phyloP scores from a whole-genome alignment of 208 protist species.

The Wallacemonas sp. region DNA sequence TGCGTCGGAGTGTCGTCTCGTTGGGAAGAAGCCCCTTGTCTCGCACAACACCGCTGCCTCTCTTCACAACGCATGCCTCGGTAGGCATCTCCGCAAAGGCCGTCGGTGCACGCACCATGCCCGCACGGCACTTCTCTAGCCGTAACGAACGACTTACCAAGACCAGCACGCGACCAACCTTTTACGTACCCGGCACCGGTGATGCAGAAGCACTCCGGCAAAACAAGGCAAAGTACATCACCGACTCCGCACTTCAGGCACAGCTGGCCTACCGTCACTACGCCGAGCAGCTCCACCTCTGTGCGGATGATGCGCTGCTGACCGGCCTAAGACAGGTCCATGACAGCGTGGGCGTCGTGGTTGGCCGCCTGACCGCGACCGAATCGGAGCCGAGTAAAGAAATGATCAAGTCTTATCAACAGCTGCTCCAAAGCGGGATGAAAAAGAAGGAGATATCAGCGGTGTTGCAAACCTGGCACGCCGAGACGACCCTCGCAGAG shows the following conservation, averaged over 20 bases:
- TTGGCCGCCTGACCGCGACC: slow-evolving; percentile 27
- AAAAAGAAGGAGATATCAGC: slow-evolving; percentile 5
- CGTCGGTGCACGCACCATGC: neutral
- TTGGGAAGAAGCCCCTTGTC: no score
- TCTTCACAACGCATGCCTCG: no score
- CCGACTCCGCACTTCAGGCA: slow-evolving; percentile 1
- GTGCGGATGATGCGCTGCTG: slow-evolving; percentile 58
- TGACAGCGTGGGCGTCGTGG: slow-evolving; percentile 53
- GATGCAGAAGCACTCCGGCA: neutral
- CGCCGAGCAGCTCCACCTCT: slow-evolving; percentile 15
- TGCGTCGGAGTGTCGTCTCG: no score
- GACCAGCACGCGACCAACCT: neutral
- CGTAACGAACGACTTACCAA: neutral
- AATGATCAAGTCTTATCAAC: slow-evolving; percentile 3
- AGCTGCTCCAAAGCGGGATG: slow-evolving; percentile 8
- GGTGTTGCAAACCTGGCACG: slow-evolving; percentile 10
- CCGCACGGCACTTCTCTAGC: neutral
- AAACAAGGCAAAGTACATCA: neutral
- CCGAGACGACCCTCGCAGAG: slow-evolving; percentile 7
- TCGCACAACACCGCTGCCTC: no score
- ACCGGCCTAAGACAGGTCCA: slow-evolving; percentile 68
- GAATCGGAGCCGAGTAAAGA: slow-evolving; percentile 7
- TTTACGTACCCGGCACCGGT: neutral
- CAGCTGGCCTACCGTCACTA: slow-evolving; percentile 12
- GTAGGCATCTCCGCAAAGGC: no score